These are phyloP conservation scores for Cytospora leucostoma DNA, from an alignment of 2,329 filamentous ascomycete genomes.

Conservation along the genomic window DNA sequence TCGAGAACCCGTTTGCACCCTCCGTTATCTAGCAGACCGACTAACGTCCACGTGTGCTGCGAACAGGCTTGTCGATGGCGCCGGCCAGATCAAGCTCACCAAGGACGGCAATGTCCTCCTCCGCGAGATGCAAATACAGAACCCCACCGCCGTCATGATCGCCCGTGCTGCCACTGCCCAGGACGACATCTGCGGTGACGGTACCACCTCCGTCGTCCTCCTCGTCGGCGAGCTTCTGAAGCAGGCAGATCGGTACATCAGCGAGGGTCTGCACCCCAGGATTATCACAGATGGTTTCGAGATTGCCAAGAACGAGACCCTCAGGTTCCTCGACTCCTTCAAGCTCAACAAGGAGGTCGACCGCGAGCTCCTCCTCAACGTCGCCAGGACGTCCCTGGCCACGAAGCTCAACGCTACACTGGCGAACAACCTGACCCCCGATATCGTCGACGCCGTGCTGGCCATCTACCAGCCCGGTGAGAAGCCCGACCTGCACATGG, in stretches of 20 bases:
- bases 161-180: constrained; percentile 88
- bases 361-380: constrained; percentile 87
- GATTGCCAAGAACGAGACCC: constrained; percentile 87
- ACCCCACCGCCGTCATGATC: constrained; percentile 90
- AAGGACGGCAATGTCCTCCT: constrained; percentile 93
- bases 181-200: constrained; percentile 97
- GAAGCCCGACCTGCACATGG: constrained; percentile 98
- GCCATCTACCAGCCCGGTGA: constrained; percentile 86
- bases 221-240: constrained; percentile 96
- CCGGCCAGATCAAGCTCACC: constrained; percentile 93
- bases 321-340: constrained; percentile 95
- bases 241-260: constrained; percentile 94
- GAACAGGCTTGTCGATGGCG: constrained; percentile 66
- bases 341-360: constrained; percentile 88
- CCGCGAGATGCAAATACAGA: constrained; percentile 90
- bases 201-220: constrained; percentile 93
- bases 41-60: constrained; percentile 24
- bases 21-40: not conserved
- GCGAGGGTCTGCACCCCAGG: constrained; percentile 93
- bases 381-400: constrained; percentile 89
- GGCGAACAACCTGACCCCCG: constrained; percentile 87
- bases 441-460: constrained; percentile 94
- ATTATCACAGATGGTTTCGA: constrained; percentile 98
- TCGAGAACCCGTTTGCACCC: not conserved
- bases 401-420: constrained; percentile 92